phyloP scores from a whole-genome alignment of 2,329 filamentous ascomycete species.

The Sphaerulina musiva region DNA sequence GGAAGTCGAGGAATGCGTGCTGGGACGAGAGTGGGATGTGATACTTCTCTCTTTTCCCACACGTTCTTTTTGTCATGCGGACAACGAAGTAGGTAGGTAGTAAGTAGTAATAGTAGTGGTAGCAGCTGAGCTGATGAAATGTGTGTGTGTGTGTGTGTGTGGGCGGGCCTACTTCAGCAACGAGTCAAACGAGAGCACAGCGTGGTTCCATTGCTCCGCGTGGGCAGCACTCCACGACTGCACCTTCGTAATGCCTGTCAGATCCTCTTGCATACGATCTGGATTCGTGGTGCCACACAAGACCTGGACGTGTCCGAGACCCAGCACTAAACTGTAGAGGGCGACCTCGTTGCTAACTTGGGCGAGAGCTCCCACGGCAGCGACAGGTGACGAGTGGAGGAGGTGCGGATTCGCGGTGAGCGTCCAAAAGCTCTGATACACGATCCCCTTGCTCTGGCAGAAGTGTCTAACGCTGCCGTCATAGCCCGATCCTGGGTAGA shows the following conservation, averaged over 20 bases:
- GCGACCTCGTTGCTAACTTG: constrained; percentile 44
- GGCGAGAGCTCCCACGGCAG: constrained; percentile 42
- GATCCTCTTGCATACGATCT: constrained; percentile 48
- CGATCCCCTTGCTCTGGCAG: constrained; percentile 47
- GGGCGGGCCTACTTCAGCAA: constrained; percentile 8
- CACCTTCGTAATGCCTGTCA: constrained; percentile 37
- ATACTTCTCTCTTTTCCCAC: too few species aligned
- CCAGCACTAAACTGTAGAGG: constrained; percentile 52
- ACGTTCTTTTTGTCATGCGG: too few species aligned
- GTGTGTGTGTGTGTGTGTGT: too few species aligned
- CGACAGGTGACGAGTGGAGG: constrained; percentile 44
- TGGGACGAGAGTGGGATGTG: too few species aligned
- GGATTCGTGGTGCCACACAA: constrained; percentile 53
- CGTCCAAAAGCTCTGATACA: constrained; percentile 58
- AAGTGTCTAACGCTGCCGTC: constrained; percentile 56
- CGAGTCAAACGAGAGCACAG: constrained; percentile 9
- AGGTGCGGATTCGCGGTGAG: constrained; percentile 53
- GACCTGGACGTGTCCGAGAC: constrained; percentile 45
- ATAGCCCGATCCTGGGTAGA: constrained; percentile 54
- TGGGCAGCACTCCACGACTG: constrained; percentile 11
- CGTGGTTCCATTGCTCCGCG: constrained; percentile 1
- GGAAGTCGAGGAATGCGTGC: too few species aligned
- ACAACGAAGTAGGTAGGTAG: too few species aligned
- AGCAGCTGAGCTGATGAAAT: too few species aligned
- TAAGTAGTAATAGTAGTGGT: too few species aligned